phyloP scores from a whole-genome alignment of 495 filamentous ascomycete species.

The Trichoderma virens region DNA sequence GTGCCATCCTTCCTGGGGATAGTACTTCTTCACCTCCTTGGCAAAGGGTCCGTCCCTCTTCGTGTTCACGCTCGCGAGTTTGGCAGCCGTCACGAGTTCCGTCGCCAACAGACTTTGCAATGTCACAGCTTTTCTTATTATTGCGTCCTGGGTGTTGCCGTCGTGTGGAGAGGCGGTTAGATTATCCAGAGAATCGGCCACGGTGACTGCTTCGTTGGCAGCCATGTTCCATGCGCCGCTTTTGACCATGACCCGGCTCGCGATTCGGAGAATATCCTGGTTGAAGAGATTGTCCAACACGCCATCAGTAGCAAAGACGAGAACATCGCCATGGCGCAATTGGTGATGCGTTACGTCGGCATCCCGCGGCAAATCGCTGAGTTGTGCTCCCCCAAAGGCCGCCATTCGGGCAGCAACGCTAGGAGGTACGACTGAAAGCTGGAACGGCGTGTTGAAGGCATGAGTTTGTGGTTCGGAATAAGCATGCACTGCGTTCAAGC shows the following conservation, averaged over 20 bases:
- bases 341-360: constrained; percentile 67
- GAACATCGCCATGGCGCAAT: constrained; percentile 81
- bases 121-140: constrained; percentile 21
- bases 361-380: constrained; percentile 75
- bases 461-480: constrained; percentile 85
- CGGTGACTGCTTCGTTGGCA: constrained; percentile 48
- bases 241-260: constrained; percentile 64
- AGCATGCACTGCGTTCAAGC: constrained; percentile 73
- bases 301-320: constrained; percentile 88
- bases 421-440: constrained; percentile 81
- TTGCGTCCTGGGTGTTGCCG: constrained; percentile 14
- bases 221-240: constrained; percentile 65
- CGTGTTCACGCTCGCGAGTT: constrained; percentile 68
- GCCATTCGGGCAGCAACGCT: constrained; percentile 66
- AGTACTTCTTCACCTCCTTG: constrained; percentile 80
- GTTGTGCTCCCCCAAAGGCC: constrained; percentile 71
- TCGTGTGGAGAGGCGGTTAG: constrained; percentile 39
- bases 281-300: constrained; percentile 96
- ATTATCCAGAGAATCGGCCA: constrained; percentile 44
- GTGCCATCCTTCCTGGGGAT: constrained; percentile 71
- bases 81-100: constrained; percentile 71
- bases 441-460: constrained; percentile 94
- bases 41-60: constrained; percentile 87
- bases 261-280: constrained; percentile 73
- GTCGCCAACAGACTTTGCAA: constrained; percentile 73